Conservation (phyloP, 2,329 filamentous ascomycete species). For the Hymenoscyphus scutula region DNA sequence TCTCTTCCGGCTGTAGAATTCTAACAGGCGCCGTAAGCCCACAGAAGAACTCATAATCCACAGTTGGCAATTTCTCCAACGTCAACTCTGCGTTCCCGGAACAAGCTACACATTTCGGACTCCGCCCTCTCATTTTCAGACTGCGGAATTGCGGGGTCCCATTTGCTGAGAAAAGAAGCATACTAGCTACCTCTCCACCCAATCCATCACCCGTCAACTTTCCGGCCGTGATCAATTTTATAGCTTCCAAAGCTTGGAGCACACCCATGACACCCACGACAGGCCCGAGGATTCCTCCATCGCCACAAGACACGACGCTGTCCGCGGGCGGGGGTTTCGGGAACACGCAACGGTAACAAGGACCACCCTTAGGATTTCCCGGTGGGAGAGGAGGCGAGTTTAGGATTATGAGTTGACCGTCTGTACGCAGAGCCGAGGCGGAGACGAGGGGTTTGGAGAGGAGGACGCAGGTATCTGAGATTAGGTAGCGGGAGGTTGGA, state of each 20-base stretch:
- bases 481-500: conserved; percentile 84
- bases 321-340: conserved; percentile 81
- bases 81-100: conserved; percentile 62
- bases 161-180: conserved; percentile 53
- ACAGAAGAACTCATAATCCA: conserved; percentile 88
- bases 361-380: conserved; percentile 61
- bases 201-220: conserved; percentile 20
- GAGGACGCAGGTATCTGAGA: conserved; percentile 85
- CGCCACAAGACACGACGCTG: conserved; percentile 81
- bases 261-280: conserved; percentile 94
- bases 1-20: conserved; percentile 60
- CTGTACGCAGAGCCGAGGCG: conserved; percentile 82
- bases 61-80: conserved; percentile 55
- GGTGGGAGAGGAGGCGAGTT: conserved; percentile 71
- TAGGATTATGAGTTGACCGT: conserved; percentile 85
- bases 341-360: conserved; percentile 93
- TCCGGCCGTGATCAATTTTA: conserved; percentile 68
- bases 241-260: conserved; percentile 82
- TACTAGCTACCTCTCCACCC: conserved; percentile 23
- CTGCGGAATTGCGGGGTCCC: conserved; percentile 62
- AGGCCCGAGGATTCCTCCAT: conserved; percentile 88
- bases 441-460: conserved; percentile 78
- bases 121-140: conserved; percentile 68
- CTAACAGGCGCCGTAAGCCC: conserved; percentile 57
- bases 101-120: conserved; percentile 74